A percentile compares a stretch with the other conserved stretches of the same genome.
Evolutionary conservation across 176 grass and related monocot genomes (phyloP).

Genomic region (Eragrostis nindensis): DNA sequence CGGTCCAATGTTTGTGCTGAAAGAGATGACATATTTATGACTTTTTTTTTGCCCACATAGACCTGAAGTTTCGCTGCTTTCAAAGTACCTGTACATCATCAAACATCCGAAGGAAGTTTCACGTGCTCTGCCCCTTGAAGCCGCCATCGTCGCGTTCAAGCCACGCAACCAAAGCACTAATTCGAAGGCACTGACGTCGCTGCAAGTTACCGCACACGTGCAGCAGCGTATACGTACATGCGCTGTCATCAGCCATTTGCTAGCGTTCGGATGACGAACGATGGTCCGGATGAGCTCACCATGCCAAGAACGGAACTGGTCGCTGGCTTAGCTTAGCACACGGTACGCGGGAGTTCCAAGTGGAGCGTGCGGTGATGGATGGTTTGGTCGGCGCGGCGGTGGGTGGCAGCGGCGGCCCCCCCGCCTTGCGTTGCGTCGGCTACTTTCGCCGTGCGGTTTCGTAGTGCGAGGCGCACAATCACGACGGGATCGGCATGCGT

Average conservation of each 20-base stretch:
- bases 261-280: background rate
- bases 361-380: too few relatives aligned
- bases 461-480: conserved; percentile 7
- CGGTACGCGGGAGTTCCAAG: too few relatives aligned
- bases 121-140: background rate
- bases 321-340: too few relatives aligned
- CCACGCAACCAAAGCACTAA: background rate
- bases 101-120: background rate
- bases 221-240: background rate
- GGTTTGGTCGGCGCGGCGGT: background rate
- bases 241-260: background rate
- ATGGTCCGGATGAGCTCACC: background rate
- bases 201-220: conserved; percentile 4
- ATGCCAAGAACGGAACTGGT: too few relatives aligned
- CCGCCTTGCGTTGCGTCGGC: background rate
- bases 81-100: background rate
- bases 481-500: background rate
- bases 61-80: background rate
- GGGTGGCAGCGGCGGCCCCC: too few relatives aligned
- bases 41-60: background rate
- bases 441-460: background rate
- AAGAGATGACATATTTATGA: background rate
- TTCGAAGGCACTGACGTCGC: background rate
- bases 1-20: background rate
- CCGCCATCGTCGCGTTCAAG: conserved; percentile 4